These are phyloP conservation scores for Rhytidhysteron rufulum DNA, from an alignment of 2,329 filamentous ascomycete species.

Conservation along the genomic window DNA sequence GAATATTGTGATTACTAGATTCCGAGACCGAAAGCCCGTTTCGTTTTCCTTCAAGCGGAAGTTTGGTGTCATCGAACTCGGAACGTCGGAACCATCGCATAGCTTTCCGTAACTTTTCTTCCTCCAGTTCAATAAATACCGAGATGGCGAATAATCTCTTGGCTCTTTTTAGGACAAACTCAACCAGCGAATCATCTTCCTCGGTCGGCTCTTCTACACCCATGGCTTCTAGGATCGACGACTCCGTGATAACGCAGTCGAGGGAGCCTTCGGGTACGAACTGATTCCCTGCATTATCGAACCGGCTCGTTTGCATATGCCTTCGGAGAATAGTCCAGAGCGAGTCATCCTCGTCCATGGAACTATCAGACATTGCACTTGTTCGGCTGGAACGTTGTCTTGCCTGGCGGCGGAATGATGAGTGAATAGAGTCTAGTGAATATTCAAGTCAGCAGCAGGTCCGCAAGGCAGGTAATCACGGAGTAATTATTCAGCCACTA, in stretches of 20 bases:
- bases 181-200: not conserved
- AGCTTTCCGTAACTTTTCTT: not conserved
- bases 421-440: too few species aligned
- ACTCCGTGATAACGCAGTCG: not conserved
- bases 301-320: not conserved
- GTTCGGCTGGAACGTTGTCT: too few species aligned
- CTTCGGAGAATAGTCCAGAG: not conserved
- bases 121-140: not conserved
- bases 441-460: too few species aligned
- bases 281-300: not conserved
- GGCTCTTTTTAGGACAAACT: not conserved
- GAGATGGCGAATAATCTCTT: not conserved
- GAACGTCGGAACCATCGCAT: not conserved
- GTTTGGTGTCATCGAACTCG: not conserved
- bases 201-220: not conserved
- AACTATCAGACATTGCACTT: too few species aligned
- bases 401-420: too few species aligned
- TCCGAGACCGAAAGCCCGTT: too few species aligned
- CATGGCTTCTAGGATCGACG: not conserved
- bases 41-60: not conserved
- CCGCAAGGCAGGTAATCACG: too few species aligned
- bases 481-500: too few species aligned
- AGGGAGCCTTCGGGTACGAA: not conserved
- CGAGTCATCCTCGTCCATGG: too few species aligned
- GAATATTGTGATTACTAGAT: too few species aligned